Base-by-base conservation (phyloP, 2,329 filamentous ascomycete species). In the Sporothrix variecibatus region DNA sequence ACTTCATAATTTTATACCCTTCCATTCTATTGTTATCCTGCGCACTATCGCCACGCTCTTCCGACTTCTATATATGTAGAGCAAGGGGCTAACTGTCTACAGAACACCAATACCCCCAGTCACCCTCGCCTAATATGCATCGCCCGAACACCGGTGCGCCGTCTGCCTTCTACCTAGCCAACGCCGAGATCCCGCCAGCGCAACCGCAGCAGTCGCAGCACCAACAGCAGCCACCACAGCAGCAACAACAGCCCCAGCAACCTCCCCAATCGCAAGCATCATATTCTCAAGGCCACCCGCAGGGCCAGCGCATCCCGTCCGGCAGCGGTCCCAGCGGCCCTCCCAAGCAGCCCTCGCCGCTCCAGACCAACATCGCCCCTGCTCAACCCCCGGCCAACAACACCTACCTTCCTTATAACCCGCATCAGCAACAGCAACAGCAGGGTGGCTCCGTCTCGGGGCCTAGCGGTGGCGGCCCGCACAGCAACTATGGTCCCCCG, bases 401-500 rank as follows among this genome's bases (percentile, higher is more conserved):
- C 56, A 82, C 86, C 53, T 89, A 90, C 78, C 81, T 84, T 51
- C 80, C 85, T 6, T 89, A 88, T 73, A 78, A 80, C 34, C 76
- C 75, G 28, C 76, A 79, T 82, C 60, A 86, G 15, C 62, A 64
- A 20, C 60, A 64, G 31, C 60, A 67, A 23, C 40, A 43, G 12
- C 62, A 67, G 23, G 20, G 31, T 11, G 68, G 81, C 81, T 85
- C 82, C 72, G 83, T 82, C 74, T 82, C 80, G 23, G 82, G 81
- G 73, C 89, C 88, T 9, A 46, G 40, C 73, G 58, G 58, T n/a
- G 62, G 62, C 20, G 89, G 88, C 20, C 91, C 90, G 3, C 88
- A 91, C 79, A 92, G 90, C 81, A 92, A 89, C 12, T 92, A 92
- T 78, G 90, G 91, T 38, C 89, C 90, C 76, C 90, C 93, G 0